Conservation (phyloP, 2,329 filamentous ascomycete genomes). For the Clonostachys solani region DNA sequence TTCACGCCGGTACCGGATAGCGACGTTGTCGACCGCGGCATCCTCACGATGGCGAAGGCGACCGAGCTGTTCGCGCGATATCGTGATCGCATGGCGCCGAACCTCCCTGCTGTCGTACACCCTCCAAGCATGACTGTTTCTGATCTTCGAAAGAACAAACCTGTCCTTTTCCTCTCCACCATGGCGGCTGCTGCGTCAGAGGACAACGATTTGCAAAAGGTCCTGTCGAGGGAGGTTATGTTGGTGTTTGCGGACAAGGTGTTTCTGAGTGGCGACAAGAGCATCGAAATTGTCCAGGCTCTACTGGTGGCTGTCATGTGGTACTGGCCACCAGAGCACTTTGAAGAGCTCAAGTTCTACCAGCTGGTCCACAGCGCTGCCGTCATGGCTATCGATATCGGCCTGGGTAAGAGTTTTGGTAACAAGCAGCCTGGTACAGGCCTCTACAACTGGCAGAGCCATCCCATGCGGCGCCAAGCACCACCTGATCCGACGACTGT, state of each 20-base stretch:
- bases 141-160: conserved; percentile 54
- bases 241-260: conserved; percentile 70
- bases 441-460: conserved; percentile 29
- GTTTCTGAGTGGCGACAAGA: conserved; percentile 74
- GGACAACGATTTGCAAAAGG: conserved; percentile 49
- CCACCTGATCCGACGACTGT: conserved; percentile 46
- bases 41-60: conserved; percentile 53
- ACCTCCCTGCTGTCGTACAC: conserved; percentile 61
- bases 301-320: conserved; percentile 73
- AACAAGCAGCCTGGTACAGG: neutral
- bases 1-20: neutral
- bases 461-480: conserved; percentile 30
- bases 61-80: conserved; percentile 53
- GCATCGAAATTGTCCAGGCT: conserved; percentile 76
- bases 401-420: conserved; percentile 52
- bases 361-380: conserved; percentile 78
- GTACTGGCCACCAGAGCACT: conserved; percentile 80
- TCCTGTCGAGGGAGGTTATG: conserved; percentile 66
- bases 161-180: conserved; percentile 66
- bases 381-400: conserved; percentile 79
- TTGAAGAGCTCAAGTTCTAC: conserved; percentile 87
- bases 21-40: conserved; percentile 54
- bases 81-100: conserved; percentile 52
- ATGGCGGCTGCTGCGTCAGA: conserved; percentile 63
- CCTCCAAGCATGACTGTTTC: conserved; percentile 45